These are phyloP conservation scores for Linum usitatissimum DNA, from an alignment of 345 rosid genomes.

Conservation along the genomic window DNA sequence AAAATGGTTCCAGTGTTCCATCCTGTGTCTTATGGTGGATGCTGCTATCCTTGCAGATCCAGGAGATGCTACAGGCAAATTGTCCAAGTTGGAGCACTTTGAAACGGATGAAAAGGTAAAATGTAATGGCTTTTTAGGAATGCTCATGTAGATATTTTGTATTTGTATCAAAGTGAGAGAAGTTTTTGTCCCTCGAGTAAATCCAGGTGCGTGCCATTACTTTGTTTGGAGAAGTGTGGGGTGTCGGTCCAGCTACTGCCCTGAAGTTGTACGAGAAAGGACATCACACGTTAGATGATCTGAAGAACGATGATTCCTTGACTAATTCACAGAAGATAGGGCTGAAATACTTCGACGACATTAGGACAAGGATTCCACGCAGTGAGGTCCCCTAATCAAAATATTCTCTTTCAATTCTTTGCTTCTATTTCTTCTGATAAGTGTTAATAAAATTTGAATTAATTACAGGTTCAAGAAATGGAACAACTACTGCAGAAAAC, in stretches of 20 bases:
- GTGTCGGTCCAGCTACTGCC: slow-evolving; percentile 93
- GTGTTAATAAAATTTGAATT: slow-evolving; percentile 10
- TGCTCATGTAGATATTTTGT: neutral
- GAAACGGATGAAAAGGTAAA: slow-evolving; percentile 89
- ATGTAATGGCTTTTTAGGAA: neutral
- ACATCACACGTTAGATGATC: slow-evolving; percentile 60
- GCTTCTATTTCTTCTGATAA: slow-evolving; percentile 2
- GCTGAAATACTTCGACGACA: slow-evolving; percentile 86
- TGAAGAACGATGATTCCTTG: slow-evolving; percentile 63
- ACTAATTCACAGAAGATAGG: slow-evolving; percentile 76
- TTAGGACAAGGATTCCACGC: slow-evolving; percentile 71
- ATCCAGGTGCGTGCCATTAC: slow-evolving; percentile 66
- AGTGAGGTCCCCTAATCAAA: slow-evolving; percentile 45
- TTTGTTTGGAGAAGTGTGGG: slow-evolving; percentile 95
- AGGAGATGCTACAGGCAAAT: slow-evolving; percentile 87
- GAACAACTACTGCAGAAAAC: slow-evolving; percentile 58
- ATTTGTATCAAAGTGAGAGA: neutral
- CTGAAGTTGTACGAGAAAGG: slow-evolving; percentile 89
- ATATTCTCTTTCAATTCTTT: slow-evolving; percentile 12
- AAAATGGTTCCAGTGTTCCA: too few species aligned
- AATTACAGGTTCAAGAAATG: slow-evolving; percentile 67
- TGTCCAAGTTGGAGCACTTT: slow-evolving; percentile 89
- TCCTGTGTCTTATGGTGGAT: neutral
- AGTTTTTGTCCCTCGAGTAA: neutral
- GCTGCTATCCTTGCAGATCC: slow-evolving; percentile 43